Conservation (phyloP, 2,329 filamentous ascomycete genomes). For the Ophiostoma triangulosporum region DNA sequence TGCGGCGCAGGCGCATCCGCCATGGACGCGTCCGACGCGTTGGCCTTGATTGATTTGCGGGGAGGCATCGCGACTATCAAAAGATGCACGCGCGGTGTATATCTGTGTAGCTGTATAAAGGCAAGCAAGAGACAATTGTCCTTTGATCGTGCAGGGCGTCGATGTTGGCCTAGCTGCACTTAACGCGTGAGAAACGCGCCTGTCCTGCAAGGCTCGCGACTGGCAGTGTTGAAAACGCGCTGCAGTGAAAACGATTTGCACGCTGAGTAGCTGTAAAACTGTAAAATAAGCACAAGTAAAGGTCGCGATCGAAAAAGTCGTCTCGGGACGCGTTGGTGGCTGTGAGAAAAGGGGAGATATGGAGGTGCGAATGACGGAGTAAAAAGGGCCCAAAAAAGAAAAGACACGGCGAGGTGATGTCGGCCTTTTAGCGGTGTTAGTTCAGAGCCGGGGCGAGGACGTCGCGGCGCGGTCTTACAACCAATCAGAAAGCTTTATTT, state of each 20-base stretch:
- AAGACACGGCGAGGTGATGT: not conserved
- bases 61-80: constrained; percentile 7
- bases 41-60: constrained; percentile 26
- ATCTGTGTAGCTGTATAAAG: not conserved
- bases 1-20: constrained; percentile 38
- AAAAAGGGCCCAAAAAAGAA: not conserved
- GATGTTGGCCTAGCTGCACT: no score
- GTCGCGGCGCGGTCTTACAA: not conserved
- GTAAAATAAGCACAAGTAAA: not conserved
- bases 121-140: no score
- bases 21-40: constrained; percentile 50
- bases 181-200: constrained; percentile 13
- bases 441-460: not conserved
- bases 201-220: not conserved
- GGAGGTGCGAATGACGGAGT: not conserved
- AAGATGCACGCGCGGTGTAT: not conserved
- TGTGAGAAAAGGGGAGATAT: not conserved
- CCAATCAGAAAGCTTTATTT: not conserved
- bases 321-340: not conserved
- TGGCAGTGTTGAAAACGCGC: not conserved
- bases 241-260: constrained; percentile 2
- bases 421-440: not conserved
- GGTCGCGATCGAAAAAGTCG: not conserved
- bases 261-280: not conserved
- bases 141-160: no score